Percentiles rank a stretch among this genome's conserved stretches.
Evolutionary conservation across 2,329 filamentous ascomycete genomes (phyloP).

Genomic region (Pochonia chlamydosporia): DNA sequence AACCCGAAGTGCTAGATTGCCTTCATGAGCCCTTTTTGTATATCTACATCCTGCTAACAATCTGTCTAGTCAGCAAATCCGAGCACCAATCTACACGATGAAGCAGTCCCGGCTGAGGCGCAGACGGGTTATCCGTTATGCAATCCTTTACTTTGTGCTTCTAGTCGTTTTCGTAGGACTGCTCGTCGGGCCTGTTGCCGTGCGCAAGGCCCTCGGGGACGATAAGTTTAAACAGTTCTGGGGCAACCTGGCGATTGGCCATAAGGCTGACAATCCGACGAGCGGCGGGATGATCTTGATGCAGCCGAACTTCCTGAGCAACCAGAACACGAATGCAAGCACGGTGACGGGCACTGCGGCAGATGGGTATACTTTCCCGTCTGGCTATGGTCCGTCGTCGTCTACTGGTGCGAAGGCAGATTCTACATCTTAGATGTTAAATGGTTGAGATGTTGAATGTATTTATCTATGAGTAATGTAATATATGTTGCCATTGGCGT

Average conservation of each 20-base stretch:
- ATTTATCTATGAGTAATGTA: too few relatives aligned
- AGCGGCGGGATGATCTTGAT: conserved; percentile 39
- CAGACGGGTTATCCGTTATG: conserved; percentile 87
- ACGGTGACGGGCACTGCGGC: conserved; percentile 40
- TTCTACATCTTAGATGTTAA: conserved; percentile 4
- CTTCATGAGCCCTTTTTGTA: too few relatives aligned
- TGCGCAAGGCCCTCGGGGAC: conserved; percentile 48
- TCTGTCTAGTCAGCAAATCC: conserved; percentile 81
- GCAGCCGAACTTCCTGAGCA: conserved; percentile 55
- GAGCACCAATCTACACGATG: conserved; percentile 95
- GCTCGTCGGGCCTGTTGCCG: conserved; percentile 65
- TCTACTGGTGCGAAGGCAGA: background rate
- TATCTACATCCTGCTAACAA: too few relatives aligned
- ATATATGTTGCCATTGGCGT: too few relatives aligned
- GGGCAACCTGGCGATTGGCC: conserved; percentile 25
- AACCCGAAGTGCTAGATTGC: too few relatives aligned
- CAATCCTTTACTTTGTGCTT: conserved; percentile 86
- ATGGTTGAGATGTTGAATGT: too few relatives aligned
- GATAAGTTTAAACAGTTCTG: conserved; percentile 32
- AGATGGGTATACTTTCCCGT: conserved; percentile 6
- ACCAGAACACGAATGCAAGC: conserved; percentile 36
- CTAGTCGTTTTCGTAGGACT: conserved; percentile 78
- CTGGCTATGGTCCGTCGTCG: conserved; percentile 7
- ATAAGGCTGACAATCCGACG: too few relatives aligned
- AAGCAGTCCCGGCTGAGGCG: conserved; percentile 97